These are phyloP conservation scores for Chloromonas sp. DNA, from an alignment of 163 green algal species.

Conservation along the genomic window DNA sequence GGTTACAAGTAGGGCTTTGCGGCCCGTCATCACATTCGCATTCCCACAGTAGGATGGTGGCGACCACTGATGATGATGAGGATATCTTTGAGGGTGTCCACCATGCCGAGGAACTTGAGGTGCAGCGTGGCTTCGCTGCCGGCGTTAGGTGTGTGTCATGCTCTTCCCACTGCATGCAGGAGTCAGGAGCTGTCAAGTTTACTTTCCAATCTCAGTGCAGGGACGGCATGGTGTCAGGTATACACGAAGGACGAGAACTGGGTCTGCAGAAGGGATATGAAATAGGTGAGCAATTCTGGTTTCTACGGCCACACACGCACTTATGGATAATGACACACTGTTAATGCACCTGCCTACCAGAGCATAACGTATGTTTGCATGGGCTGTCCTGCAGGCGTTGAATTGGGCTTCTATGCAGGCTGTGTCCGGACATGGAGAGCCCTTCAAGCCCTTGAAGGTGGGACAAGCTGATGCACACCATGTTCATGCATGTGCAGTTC, in stretches of 20 bases:
- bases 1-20: too few relatives aligned
- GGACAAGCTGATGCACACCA: background rate
- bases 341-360: background rate
- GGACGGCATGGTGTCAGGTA: conserved; percentile 33
- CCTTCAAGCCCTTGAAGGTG: conserved; percentile 11
- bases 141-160: conserved; percentile 4
- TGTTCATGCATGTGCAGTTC: too few relatives aligned
- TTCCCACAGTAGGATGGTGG: too few relatives aligned
- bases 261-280: conserved; percentile 54
- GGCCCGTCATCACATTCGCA: too few relatives aligned
- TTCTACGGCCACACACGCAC: background rate
- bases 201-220: conserved; percentile 13
- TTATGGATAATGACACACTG: background rate
- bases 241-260: conserved; percentile 37
- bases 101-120: background rate
- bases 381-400: conserved; percentile 23
- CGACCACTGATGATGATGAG: background rate
- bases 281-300: conserved; percentile 30
- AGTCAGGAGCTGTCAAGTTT: background rate
- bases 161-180: background rate
- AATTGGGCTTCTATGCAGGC: conserved; percentile 47
- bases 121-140: background rate
- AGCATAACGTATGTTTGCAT: background rate
- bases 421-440: conserved; percentile 34
- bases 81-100: conserved; percentile 1